Evolutionary conservation across 2,329 filamentous ascomycete genomes (phyloP).

Genomic region (Fusarium oligoseptatum): DNA sequence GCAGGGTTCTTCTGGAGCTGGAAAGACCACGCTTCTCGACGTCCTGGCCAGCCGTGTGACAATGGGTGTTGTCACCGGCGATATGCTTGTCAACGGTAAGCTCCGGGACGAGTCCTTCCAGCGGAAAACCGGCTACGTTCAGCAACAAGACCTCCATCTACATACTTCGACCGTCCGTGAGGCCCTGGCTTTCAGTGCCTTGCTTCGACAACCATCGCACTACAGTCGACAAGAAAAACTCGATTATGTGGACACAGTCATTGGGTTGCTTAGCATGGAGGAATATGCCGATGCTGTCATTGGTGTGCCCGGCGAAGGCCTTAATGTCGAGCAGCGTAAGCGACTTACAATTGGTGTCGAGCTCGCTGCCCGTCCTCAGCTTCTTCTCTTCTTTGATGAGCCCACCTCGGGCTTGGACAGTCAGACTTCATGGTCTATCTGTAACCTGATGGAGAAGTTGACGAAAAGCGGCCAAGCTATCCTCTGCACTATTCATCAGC

Average conservation of each 20-base stretch:
- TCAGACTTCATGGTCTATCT: neutral
- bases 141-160: neutral
- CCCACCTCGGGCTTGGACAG: neutral
- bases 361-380: neutral
- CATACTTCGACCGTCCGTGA: neutral
- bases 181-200: neutral
- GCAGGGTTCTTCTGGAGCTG: constrained; percentile 54
- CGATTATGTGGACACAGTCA: neutral
- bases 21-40: neutral
- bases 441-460: neutral
- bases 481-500: neutral
- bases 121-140: neutral
- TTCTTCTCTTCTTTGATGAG: neutral
- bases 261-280: neutral
- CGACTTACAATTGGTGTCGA: neutral
- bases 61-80: neutral
- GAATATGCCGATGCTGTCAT: neutral
- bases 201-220: neutral
- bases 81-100: neutral
- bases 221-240: neutral
- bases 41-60: neutral
- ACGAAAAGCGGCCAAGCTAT: neutral
- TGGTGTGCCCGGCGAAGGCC: neutral
- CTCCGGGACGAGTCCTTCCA: neutral
- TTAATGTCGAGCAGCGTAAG: neutral